These are phyloP conservation scores for Wallacemonas sp. DNA, from an alignment of 208 protist genomes.

Conservation along the genomic window DNA sequence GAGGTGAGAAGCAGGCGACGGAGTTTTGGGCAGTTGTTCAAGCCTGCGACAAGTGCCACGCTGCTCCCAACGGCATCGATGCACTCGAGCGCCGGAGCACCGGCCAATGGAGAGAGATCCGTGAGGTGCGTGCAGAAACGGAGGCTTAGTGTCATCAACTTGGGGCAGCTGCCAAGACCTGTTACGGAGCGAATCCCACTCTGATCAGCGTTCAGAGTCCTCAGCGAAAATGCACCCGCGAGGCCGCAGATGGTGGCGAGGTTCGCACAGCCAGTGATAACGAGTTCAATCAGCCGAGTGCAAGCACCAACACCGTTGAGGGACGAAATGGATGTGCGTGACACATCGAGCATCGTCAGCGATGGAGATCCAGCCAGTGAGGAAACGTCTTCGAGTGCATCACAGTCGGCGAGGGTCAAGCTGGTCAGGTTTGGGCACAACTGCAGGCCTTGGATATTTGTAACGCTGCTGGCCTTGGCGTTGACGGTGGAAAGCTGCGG, in stretches of 20 bases:
- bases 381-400: neutral
- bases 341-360: neutral
- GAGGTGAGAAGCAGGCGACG: neutral
- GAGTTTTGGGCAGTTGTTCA: neutral
- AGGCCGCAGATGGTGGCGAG: neutral
- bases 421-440: neutral
- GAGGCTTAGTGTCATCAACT: neutral
- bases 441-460: neutral
- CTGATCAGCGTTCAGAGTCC: neutral
- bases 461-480: neutral
- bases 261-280: neutral
- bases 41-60: neutral
- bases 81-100: neutral
- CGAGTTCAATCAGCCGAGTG: neutral
- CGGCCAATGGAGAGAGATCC: neutral
- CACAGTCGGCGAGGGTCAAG: neutral
- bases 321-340: neutral
- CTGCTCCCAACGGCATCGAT: neutral
- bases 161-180: neutral
- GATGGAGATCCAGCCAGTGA: neutral
- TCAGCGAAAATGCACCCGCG: neutral
- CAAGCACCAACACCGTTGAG: neutral
- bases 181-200: neutral
- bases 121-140: neutral
- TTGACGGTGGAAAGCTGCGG: neutral